These are phyloP conservation scores for Aspergillus eucalypticola DNA, from an alignment of 2,329 filamentous ascomycete genomes.

Conservation along the genomic window DNA sequence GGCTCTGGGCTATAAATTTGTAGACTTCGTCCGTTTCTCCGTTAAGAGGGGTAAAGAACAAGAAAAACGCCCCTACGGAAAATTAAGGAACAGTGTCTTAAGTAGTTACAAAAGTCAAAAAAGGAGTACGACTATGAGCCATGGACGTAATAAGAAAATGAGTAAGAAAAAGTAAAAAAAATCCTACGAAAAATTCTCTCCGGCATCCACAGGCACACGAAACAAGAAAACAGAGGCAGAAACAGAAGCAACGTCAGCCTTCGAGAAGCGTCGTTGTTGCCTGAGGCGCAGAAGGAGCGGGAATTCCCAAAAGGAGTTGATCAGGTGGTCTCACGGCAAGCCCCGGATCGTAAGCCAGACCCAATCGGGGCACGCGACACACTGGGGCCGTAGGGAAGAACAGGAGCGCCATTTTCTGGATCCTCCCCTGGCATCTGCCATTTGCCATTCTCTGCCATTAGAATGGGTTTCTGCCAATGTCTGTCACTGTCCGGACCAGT, in stretches of 20 bases:
- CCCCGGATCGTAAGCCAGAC: slow-evolving; percentile 14
- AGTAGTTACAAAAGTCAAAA: not conserved
- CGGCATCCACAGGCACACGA: not conserved
- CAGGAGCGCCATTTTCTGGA: slow-evolving; percentile 17
- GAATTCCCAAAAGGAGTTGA: slow-evolving; percentile 4
- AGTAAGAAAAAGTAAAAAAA: not conserved
- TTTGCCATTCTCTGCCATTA: slow-evolving; percentile 3
- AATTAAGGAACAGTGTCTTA: not conserved
- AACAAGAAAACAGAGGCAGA: not conserved
- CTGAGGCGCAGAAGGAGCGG: slow-evolving; percentile 11
- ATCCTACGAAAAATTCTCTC: not conserved
- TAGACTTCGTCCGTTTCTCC: not conserved
- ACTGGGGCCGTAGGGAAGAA: slow-evolving; percentile 19
- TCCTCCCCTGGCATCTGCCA: slow-evolving; percentile 10
- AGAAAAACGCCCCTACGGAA: not conserved
- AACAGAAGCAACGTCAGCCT: slow-evolving; percentile 11
- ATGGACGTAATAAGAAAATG: not conserved
- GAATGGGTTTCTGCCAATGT: too few relatives aligned
- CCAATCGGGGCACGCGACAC: slow-evolving; percentile 18
- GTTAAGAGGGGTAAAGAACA: not conserved
- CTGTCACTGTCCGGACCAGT: not conserved
- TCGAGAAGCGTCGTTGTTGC: slow-evolving; percentile 16
- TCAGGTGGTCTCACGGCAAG: slow-evolving; percentile 18
- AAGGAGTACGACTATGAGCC: not conserved
- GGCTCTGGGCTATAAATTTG: not conserved